Conservation (phyloP, 2,329 filamentous ascomycete species). For the Fusarium concolor region DNA sequence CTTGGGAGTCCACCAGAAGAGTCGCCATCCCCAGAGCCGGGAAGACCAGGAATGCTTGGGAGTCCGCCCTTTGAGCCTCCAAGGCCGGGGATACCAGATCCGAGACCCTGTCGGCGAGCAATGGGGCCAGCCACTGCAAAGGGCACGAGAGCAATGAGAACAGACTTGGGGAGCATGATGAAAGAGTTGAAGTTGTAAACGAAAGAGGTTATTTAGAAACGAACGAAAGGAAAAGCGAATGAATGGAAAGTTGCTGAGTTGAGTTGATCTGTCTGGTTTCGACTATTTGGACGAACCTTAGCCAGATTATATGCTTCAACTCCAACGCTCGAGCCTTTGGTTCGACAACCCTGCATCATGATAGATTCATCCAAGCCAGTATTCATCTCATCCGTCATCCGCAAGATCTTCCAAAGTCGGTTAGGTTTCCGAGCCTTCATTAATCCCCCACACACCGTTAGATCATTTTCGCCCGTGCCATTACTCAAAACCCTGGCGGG, state of each 20-base stretch:
- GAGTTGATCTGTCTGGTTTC: conserved; percentile 26
- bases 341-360: not conserved
- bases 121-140: conserved; percentile 42
- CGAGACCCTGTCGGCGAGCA: conserved; percentile 20
- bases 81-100: conserved; percentile 8
- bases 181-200: conserved; percentile 8
- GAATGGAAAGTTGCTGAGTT: conserved; percentile 19
- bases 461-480: not conserved
- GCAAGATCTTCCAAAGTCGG: conserved; percentile 36
- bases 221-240: conserved; percentile 19
- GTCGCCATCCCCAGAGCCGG: not conserved
- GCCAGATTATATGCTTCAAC: conserved; percentile 19
- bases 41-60: not conserved
- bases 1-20: not conserved
- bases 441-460: conserved; percentile 17
- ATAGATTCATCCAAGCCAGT: conserved; percentile 10
- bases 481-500: not conserved
- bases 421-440: conserved; percentile 25
- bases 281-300: not conserved
- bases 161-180: conserved; percentile 38
- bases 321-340: conserved; percentile 24
- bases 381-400: conserved; percentile 3
- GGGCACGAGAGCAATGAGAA: conserved; percentile 41
- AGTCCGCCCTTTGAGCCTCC: not conserved
- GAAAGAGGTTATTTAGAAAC: conserved; percentile 16